Conservation (phyloP, 108 stramenopile genomes). For the Skeletonema grethae region DNA sequence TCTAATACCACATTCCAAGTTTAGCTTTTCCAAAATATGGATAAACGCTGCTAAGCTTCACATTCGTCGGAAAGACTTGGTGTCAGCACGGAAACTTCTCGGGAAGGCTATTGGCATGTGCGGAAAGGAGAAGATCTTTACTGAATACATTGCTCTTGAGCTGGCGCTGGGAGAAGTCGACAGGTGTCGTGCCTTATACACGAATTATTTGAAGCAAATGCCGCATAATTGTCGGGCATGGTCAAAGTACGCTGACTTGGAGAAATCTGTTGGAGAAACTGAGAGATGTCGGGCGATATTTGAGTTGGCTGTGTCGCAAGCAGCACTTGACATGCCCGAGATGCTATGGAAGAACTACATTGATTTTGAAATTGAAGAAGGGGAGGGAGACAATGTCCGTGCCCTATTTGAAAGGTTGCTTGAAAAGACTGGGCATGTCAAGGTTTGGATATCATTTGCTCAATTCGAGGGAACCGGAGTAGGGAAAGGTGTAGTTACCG, state of each 20-base stretch:
- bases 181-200: constrained; percentile 93
- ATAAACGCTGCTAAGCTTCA: constrained; percentile 94
- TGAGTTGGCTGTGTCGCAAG: constrained; percentile 92
- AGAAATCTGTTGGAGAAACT: constrained; percentile 92
- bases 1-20: constrained; percentile 93
- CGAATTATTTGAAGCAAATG: constrained; percentile 91
- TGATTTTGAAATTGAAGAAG: constrained; percentile 96
- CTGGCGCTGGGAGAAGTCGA: constrained; percentile 97
- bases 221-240: constrained; percentile 93
- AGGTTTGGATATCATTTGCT: constrained; percentile 87
- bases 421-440: constrained; percentile 94
- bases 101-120: constrained; percentile 94
- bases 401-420: constrained; percentile 91
- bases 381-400: constrained; percentile 78
- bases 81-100: constrained; percentile 90
- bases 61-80: constrained; percentile 89
- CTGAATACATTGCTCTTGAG: constrained; percentile 94
- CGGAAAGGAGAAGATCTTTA: constrained; percentile 93
- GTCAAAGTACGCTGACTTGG: constrained; percentile 92
- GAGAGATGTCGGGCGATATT: constrained; percentile 95
- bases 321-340: constrained; percentile 97
- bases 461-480: constrained; percentile 79
- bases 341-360: constrained; percentile 97
- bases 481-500: constrained; percentile 66
- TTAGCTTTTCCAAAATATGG: constrained; percentile 98